A percentile compares a stretch with the other conserved stretches of the same genome.
These are phyloP conservation scores for Scheffersomyces illinoinensis DNA, from an alignment of 1,139 yeast species.

Conservation along the genomic window DNA sequence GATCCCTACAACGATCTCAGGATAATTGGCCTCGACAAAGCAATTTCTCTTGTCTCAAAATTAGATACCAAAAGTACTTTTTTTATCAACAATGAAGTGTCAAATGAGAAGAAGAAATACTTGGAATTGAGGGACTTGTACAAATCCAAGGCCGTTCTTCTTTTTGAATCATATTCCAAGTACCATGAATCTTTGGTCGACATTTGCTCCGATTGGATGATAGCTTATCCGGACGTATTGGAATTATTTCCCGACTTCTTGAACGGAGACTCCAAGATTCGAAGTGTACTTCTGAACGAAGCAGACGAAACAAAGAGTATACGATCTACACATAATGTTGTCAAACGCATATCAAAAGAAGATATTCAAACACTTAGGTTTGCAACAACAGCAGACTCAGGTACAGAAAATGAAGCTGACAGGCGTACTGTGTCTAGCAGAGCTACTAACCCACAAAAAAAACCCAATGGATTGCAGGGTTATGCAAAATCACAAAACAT, in stretches of 20 bases:
- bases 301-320: slow-evolving; percentile 14
- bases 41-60: slow-evolving; percentile 32
- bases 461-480: slow-evolving; percentile 1
- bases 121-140: slow-evolving; percentile 34
- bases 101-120: slow-evolving; percentile 29
- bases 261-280: slow-evolving; percentile 23
- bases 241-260: slow-evolving; percentile 42
- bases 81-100: slow-evolving; percentile 19
- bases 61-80: slow-evolving; percentile 25
- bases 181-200: slow-evolving; percentile 45
- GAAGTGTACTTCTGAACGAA: slow-evolving; percentile 7
- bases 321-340: slow-evolving; percentile 15
- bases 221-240: slow-evolving; percentile 36
- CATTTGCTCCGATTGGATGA: slow-evolving; percentile 45
- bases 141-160: slow-evolving; percentile 30
- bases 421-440: slow-evolving; percentile 6
- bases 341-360: slow-evolving; percentile 19
- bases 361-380: slow-evolving; percentile 24
- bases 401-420: slow-evolving; percentile 24
- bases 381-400: slow-evolving; percentile 26
- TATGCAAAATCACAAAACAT: slow-evolving; percentile 22
- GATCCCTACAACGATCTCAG: slow-evolving; percentile 33
- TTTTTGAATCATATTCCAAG: slow-evolving; percentile 36
- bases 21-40: slow-evolving; percentile 37
- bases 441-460: slow-evolving; percentile 2